Percentiles rank a stretch among this genome's conserved stretches.
phyloP scores from a whole-genome alignment of 1,139 yeast species.

The Suhomyces bribrorum region DNA sequence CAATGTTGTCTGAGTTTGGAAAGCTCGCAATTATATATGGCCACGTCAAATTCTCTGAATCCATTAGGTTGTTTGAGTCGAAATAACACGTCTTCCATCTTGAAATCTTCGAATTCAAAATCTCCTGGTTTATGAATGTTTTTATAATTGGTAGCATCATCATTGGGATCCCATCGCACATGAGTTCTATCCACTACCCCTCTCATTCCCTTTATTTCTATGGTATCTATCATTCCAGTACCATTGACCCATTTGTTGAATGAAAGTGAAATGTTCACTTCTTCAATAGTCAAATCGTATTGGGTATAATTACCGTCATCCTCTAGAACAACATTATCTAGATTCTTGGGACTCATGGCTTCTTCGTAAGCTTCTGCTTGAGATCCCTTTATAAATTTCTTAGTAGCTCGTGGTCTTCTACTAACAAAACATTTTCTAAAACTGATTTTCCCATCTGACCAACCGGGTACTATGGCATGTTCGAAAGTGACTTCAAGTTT shows the following conservation, averaged over 20 bases:
- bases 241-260: conserved; percentile 89
- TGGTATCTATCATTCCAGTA: conserved; percentile 78
- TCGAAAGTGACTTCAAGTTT: conserved; percentile 89
- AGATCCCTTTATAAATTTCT: conserved; percentile 68
- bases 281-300: conserved; percentile 86
- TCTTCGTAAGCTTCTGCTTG: conserved; percentile 66
- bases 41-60: conserved; percentile 81
- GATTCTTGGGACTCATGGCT: conserved; percentile 26
- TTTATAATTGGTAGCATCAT: conserved; percentile 79
- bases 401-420: conserved; percentile 64
- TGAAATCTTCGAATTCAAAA: conserved; percentile 83
- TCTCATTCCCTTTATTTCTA: conserved; percentile 80
- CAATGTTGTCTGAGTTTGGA: conserved; percentile 85
- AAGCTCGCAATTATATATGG: conserved; percentile 81
- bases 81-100: conserved; percentile 81
- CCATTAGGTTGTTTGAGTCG: conserved; percentile 79
- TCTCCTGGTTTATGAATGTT: conserved; percentile 82
- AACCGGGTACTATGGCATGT: conserved; percentile 91
- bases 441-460: conserved; percentile 85
- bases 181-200: conserved; percentile 92
- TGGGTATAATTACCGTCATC: conserved; percentile 97
- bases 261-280: conserved; percentile 77
- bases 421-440: conserved; percentile 87
- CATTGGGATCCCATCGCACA: conserved; percentile 78
- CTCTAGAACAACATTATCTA: conserved; percentile 30